Conservation (phyloP, 1,139 yeast genomes). For the Zygotorulaspora mrakii region DNA sequence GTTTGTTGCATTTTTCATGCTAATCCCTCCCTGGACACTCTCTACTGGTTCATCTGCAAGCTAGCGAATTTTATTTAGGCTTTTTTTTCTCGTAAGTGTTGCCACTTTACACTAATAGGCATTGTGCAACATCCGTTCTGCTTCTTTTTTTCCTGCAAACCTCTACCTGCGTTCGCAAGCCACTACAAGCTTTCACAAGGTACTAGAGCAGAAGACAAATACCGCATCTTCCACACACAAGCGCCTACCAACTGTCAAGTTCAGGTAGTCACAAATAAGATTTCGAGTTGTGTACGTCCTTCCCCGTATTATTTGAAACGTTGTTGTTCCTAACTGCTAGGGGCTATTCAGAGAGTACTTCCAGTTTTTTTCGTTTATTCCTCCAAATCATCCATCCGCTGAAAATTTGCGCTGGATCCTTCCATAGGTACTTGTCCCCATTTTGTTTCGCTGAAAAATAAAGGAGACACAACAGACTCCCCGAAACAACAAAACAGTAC, state of each 20-base stretch:
- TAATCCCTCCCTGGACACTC: conserved; percentile 1
- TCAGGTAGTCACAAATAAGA: neutral
- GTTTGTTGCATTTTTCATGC: neutral
- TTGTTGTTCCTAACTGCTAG: neutral
- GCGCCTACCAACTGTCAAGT: neutral
- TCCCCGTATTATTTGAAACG: neutral
- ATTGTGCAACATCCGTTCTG: conserved; percentile 2
- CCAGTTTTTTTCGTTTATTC: neutral
- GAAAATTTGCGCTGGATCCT: conserved; percentile 2
- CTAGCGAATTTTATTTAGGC: neutral
- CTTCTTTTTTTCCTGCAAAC: conserved; percentile 1
- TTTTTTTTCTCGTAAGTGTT: neutral
- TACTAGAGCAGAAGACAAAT: neutral
- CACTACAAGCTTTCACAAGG: conserved; percentile 1
- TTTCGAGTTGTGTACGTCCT: too few species aligned
- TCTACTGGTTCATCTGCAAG: conserved; percentile 5
- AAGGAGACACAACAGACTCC: too few species aligned
- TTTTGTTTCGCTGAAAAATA: conserved; percentile 3
- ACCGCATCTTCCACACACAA: conserved; percentile 6
- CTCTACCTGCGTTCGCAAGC: conserved; percentile 3
- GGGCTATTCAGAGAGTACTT: neutral
- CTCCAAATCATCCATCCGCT: neutral
- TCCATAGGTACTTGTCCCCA: neutral
- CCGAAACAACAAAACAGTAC: conserved; percentile 3
- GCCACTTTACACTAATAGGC: too few species aligned